Evolutionary conservation across 1,284 basidiomycete species (phyloP).

Genomic region (Rhodotorula sp.): DNA sequence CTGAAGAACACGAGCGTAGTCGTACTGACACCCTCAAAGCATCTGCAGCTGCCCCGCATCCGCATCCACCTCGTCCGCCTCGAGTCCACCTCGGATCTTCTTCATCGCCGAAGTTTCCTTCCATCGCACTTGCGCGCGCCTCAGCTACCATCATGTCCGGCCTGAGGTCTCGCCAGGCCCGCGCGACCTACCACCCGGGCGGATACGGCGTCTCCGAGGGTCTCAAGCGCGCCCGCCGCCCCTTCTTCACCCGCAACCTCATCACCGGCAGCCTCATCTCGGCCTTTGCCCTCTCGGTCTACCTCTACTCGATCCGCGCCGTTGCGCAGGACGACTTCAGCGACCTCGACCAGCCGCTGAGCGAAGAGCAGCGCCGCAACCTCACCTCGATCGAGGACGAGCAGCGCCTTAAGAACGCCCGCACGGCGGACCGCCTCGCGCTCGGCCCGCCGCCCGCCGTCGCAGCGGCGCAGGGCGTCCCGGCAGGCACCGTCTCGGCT

Average conservation of each 20-base stretch:
- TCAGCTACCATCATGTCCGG: background rate
- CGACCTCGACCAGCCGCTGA: slow-evolving; percentile 40
- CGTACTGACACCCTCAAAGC: too few relatives aligned
- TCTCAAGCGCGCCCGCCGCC: slow-evolving; percentile 79
- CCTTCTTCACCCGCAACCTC: slow-evolving; percentile 75
- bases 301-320: slow-evolving; percentile 88
- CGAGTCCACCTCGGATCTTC: background rate
- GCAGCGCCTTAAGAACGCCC: slow-evolving; percentile 11
- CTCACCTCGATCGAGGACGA: slow-evolving; percentile 38
- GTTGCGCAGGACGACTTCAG: slow-evolving; percentile 87
- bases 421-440: slow-evolving; percentile 17
- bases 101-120: too few relatives aligned
- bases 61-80: background rate
- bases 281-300: slow-evolving; percentile 78
- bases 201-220: slow-evolving; percentile 69
- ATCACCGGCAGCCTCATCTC: slow-evolving; percentile 72
- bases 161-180: background rate
- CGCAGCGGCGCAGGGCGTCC: background rate
- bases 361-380: slow-evolving; percentile 14
- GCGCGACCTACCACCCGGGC: slow-evolving; percentile 34
- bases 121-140: background rate
- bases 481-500: background rate
- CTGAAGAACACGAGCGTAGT: background rate
- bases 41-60: background rate
- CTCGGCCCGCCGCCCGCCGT: background rate